phyloP scores from a whole-genome alignment of 1,139 yeast species.

The Debaryomycetaceae sp. region DNA sequence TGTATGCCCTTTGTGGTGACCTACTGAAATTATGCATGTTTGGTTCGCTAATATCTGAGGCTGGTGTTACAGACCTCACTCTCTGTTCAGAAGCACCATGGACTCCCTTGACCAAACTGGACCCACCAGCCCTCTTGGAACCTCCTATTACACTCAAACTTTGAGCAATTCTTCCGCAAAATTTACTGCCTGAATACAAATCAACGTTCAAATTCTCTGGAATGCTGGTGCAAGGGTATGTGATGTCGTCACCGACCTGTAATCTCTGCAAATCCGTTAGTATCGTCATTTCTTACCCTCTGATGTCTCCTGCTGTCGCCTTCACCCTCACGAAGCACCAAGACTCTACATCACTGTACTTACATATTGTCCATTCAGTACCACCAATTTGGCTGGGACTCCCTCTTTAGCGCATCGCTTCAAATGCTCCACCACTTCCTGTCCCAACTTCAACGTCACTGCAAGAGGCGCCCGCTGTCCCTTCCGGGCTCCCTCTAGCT shows the following conservation, averaged over 20 bases:
- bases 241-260: slow-evolving; percentile 12
- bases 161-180: slow-evolving; percentile 30
- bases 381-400: neutral
- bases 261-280: neutral
- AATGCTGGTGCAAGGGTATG: slow-evolving; percentile 31
- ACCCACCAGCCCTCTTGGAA: slow-evolving; percentile 24
- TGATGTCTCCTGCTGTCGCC: neutral
- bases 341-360: neutral
- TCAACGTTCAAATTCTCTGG: slow-evolving; percentile 39
- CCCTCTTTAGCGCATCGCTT: neutral
- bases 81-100: neutral
- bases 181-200: slow-evolving; percentile 22
- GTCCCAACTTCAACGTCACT: neutral
- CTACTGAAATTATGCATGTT: neutral
- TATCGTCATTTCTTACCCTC: neutral
- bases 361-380: neutral
- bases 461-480: neutral
- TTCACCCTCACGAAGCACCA: neutral
- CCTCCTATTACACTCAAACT: slow-evolving; percentile 33
- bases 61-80: neutral
- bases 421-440: neutral
- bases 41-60: neutral
- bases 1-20: slow-evolving; percentile 1
- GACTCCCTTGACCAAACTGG: slow-evolving; percentile 5
- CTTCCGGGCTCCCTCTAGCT: neutral